Evolutionary conservation across 1,284 basidiomycete species (phyloP).

Genomic region (Tetrapyrgos nigripes): DNA sequence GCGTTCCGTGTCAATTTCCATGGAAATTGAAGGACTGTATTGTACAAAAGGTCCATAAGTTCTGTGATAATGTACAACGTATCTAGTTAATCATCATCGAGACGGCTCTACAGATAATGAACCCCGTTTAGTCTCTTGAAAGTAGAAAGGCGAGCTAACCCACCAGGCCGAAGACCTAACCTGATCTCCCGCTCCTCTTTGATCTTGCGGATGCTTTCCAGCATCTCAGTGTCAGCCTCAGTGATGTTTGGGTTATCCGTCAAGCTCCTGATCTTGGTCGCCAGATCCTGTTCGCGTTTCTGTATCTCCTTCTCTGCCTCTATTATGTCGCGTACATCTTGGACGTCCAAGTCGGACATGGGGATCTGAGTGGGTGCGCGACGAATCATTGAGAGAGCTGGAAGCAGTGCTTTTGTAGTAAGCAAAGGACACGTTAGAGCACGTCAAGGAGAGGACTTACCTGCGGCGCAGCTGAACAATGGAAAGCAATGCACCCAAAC

Average conservation of each 20-base stretch:
- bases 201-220: slow-evolving; percentile 38
- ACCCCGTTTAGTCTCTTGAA: too few relatives aligned
- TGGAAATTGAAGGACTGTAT: slow-evolving; percentile 5
- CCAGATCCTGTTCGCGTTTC: slow-evolving; percentile 43
- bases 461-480: not conserved
- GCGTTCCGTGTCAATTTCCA: slow-evolving; percentile 18
- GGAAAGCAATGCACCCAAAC: not conserved
- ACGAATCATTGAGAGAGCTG: slow-evolving; percentile 65
- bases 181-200: slow-evolving; percentile 40
- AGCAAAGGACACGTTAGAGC: not conserved
- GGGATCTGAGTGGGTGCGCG: slow-evolving; percentile 75
- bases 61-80: too few relatives aligned
- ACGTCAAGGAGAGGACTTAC: not conserved
- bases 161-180: slow-evolving; percentile 47
- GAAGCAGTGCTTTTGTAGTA: not conserved
- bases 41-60: slow-evolving; percentile 11
- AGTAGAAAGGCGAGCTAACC: slow-evolving; percentile 5
- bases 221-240: slow-evolving; percentile 47
- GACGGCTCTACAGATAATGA: not conserved
- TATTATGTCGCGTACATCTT: slow-evolving; percentile 71
- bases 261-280: slow-evolving; percentile 50
- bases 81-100: slow-evolving; percentile 1
- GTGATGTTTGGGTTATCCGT: slow-evolving; percentile 47
- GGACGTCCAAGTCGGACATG: slow-evolving; percentile 76
- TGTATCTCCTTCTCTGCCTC: slow-evolving; percentile 57